Evolutionary conservation across 2,329 filamentous ascomycete species (phyloP).

Genomic region (Simplicillium aogashimaense): DNA sequence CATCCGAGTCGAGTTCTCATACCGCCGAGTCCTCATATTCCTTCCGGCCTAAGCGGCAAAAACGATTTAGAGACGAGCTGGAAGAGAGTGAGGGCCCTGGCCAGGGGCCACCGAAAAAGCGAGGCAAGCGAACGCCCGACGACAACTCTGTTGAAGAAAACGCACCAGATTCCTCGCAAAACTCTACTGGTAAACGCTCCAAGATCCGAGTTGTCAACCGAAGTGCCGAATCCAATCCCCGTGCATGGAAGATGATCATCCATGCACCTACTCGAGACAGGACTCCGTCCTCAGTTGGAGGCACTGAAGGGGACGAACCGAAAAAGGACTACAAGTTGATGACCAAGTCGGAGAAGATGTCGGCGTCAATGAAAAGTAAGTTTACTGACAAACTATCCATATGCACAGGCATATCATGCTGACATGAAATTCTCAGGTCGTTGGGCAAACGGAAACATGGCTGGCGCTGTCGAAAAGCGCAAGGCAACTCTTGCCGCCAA

Average conservation of each 20-base stretch:
- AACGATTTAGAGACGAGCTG: slow-evolving; percentile 40
- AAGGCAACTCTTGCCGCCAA: slow-evolving; percentile 51
- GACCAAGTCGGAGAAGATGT: slow-evolving; percentile 59
- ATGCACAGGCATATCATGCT: slow-evolving; percentile 10
- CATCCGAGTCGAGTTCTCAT: slow-evolving; percentile 38
- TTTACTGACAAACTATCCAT: slow-evolving; percentile 4
- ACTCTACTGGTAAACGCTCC: slow-evolving; percentile 19
- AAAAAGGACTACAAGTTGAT: slow-evolving; percentile 48
- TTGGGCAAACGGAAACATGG: slow-evolving; percentile 53
- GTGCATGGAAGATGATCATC: too few relatives aligned
- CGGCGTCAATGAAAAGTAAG: slow-evolving; percentile 54
- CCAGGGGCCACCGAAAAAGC: slow-evolving; percentile 28
- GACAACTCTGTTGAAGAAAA: slow-evolving; percentile 2
- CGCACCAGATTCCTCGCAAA: slow-evolving; percentile 1
- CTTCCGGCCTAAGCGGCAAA: slow-evolving; percentile 44
- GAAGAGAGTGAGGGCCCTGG: slow-evolving; percentile 27
- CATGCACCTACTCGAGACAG: slow-evolving; percentile 15
- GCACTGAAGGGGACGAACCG: slow-evolving; percentile 26
- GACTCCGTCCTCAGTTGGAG: slow-evolving; percentile 14
- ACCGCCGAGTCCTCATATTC: slow-evolving; percentile 42
- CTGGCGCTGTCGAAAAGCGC: slow-evolving; percentile 47
- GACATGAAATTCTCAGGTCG: slow-evolving; percentile 30
- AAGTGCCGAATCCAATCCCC: background rate
- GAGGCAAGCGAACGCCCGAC: slow-evolving; percentile 11
- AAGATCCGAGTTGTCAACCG: slow-evolving; percentile 26